Percentiles rank a stretch among this genome's conserved stretches.
phyloP scores from a whole-genome alignment of 352 stramenopile species.

The Pythium angustatum region DNA sequence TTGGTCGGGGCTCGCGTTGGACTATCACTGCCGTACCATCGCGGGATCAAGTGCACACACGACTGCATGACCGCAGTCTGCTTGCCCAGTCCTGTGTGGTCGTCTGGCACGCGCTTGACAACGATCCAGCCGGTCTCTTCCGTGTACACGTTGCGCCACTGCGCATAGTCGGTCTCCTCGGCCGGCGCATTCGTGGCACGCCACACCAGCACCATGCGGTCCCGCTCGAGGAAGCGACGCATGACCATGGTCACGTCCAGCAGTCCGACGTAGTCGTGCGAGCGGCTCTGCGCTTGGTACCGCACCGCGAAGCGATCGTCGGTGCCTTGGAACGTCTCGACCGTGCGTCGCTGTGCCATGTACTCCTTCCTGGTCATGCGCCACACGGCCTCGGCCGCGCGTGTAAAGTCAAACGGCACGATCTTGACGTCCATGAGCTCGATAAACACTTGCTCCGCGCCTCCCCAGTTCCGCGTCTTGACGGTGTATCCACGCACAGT shows the following conservation, averaged over 20 bases:
- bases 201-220: slow-evolving; percentile 61
- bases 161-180: slow-evolving; percentile 34
- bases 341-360: slow-evolving; percentile 6
- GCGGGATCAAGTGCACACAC: slow-evolving; percentile 42
- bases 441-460: slow-evolving; percentile 24
- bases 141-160: slow-evolving; percentile 49
- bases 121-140: slow-evolving; percentile 69
- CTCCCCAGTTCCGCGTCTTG: slow-evolving; percentile 16
- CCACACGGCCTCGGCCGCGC: slow-evolving; percentile 15
- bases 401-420: slow-evolving; percentile 25
- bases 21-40: slow-evolving; percentile 20
- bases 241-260: slow-evolving; percentile 54
- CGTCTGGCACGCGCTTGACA: slow-evolving; percentile 39
- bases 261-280: slow-evolving; percentile 23
- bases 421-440: slow-evolving; percentile 30
- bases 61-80: slow-evolving; percentile 44
- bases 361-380: slow-evolving; percentile 16
- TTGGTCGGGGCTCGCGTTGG: slow-evolving; percentile 14
- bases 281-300: slow-evolving; percentile 23
- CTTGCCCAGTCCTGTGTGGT: neutral
- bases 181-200: slow-evolving; percentile 36
- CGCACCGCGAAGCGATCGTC: slow-evolving; percentile 21
- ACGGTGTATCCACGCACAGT: slow-evolving; percentile 24
- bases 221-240: slow-evolving; percentile 40
- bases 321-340: slow-evolving; percentile 17